Evolutionary conservation across 2,329 filamentous ascomycete genomes (phyloP).

Genomic region (Oidium heveae): DNA sequence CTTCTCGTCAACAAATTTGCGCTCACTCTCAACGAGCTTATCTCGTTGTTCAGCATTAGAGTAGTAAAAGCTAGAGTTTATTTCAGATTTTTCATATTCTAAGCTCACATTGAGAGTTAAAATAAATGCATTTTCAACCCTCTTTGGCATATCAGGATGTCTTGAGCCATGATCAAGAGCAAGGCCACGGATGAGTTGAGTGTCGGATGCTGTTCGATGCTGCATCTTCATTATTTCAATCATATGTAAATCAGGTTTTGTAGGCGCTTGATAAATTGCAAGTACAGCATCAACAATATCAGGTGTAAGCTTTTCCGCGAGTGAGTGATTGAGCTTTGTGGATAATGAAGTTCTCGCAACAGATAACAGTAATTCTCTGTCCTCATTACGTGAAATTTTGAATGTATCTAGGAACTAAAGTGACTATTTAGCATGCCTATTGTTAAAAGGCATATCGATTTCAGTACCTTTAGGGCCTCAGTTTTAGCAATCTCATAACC

Average conservation of each 20-base stretch:
- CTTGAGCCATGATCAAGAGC: conserved; percentile 86
- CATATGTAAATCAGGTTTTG: conserved; percentile 96
- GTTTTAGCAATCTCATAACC: conserved; percentile 93
- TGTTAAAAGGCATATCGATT: not conserved
- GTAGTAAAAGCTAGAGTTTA: conserved; percentile 98
- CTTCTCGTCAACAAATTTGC: conserved; percentile 87
- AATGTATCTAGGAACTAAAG: conserved; percentile 71
- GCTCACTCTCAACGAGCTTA: conserved; percentile 93
- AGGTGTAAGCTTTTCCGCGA: conserved; percentile 78
- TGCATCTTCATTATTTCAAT: conserved; percentile 99
- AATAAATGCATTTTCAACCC: conserved; percentile 85
- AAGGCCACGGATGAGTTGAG: conserved; percentile 78
- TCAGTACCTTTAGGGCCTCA: conserved; percentile 55
- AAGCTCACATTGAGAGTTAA: conserved; percentile 87
- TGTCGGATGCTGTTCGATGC: conserved; percentile 86
- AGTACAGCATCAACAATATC: conserved; percentile 93
- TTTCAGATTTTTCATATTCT: conserved; percentile 97
- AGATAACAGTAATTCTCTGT: conserved; percentile 77
- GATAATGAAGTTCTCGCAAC: conserved; percentile 86
- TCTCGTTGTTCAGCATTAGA: conserved; percentile 89
- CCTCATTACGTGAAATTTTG: conserved; percentile 69
- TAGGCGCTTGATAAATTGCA: conserved; percentile 68
- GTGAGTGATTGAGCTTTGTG: conserved; percentile 74
- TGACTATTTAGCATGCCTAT: conserved; percentile 3
- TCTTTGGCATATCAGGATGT: conserved; percentile 96